Percentiles rank a stretch among this genome's conserved stretches.
Evolutionary conservation across 495 filamentous ascomycete genomes (phyloP).

Genomic region (Lasiosphaeria miniovina): DNA sequence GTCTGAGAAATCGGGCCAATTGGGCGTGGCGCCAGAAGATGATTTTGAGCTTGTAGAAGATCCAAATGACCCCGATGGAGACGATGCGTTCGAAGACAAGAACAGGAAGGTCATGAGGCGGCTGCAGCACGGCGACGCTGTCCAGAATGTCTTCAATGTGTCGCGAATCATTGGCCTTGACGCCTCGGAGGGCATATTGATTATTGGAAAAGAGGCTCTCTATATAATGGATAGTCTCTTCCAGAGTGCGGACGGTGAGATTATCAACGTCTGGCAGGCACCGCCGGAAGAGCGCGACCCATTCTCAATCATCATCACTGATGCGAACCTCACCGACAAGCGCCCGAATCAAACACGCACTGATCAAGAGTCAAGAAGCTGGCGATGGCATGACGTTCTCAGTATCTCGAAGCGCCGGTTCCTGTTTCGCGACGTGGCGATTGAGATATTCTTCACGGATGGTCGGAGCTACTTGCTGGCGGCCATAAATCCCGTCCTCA

Average conservation of each 20-base stretch:
- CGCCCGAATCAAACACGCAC: conserved; percentile 42
- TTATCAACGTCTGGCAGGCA: conserved; percentile 93
- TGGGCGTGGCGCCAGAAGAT: conserved; percentile 61
- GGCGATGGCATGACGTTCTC: conserved; percentile 91
- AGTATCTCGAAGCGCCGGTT: conserved; percentile 97
- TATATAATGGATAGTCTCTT: conserved; percentile 96
- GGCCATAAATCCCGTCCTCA: conserved; percentile 62
- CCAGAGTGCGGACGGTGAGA: conserved; percentile 89
- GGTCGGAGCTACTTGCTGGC: conserved; percentile 92
- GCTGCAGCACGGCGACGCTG: conserved; percentile 83
- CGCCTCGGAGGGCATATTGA: conserved; percentile 84
- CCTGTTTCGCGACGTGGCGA: conserved; percentile 89
- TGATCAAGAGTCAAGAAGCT: conserved; percentile 81
- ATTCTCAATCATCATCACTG: conserved; percentile 90
- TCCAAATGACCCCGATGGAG: conserved; percentile 70
- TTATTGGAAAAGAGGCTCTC: conserved; percentile 86
- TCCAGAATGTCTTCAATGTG: conserved; percentile 93
- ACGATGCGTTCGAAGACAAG: conserved; percentile 91
- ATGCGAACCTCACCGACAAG: conserved; percentile 64
- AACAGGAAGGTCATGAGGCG: conserved; percentile 96
- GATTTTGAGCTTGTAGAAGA: conserved; percentile 92
- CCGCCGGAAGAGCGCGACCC: conserved; percentile 89
- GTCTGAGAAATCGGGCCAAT: conserved; percentile 17
- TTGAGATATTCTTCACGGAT: conserved; percentile 96
- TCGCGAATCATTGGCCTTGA: conserved; percentile 92